These are phyloP conservation scores for Gracilaria domingensis DNA, from an alignment of 23 red algal genomes.

Conservation along the genomic window DNA sequence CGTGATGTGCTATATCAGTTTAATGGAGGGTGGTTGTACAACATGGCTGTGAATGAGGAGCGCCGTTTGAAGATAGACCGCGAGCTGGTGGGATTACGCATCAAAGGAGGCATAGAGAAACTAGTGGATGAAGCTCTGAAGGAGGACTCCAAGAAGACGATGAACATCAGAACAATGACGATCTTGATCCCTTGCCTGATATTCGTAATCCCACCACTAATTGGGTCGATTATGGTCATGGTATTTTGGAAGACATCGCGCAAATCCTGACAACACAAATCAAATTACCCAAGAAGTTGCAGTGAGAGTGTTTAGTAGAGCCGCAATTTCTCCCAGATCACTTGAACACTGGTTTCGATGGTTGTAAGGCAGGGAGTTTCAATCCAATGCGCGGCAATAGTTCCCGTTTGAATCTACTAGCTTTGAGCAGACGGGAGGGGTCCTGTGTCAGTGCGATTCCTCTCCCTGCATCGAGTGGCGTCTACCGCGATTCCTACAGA, in stretches of 20 bases:
- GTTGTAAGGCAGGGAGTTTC: no score
- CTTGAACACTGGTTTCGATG: no score
- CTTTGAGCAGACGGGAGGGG: no score
- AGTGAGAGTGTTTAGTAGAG: no score
- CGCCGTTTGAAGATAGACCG: constrained; percentile 36
- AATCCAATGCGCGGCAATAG: no score
- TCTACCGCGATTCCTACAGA: no score
- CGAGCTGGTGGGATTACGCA: constrained; percentile 39
- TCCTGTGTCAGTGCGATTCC: no score
- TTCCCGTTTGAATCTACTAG: no score
- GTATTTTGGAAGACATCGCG: constrained; percentile 37
- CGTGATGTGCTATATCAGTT: constrained; percentile 47
- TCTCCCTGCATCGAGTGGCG: no score
- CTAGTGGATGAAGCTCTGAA: constrained; percentile 13
- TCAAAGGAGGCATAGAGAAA: background rate
- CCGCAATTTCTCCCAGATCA: no score
- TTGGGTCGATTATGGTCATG: constrained; percentile 5
- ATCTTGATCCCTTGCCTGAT: constrained; percentile 41
- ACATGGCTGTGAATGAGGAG: constrained; percentile 22
- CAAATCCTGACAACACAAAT: no score
- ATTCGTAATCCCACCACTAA: constrained; percentile 42
- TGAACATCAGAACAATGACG: constrained; percentile 31
- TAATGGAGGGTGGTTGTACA: constrained; percentile 57
- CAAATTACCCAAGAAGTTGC: no score
- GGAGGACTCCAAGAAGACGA: background rate